phyloP scores from a whole-genome alignment of 805 yeast genomes.

The Candida pini region DNA sequence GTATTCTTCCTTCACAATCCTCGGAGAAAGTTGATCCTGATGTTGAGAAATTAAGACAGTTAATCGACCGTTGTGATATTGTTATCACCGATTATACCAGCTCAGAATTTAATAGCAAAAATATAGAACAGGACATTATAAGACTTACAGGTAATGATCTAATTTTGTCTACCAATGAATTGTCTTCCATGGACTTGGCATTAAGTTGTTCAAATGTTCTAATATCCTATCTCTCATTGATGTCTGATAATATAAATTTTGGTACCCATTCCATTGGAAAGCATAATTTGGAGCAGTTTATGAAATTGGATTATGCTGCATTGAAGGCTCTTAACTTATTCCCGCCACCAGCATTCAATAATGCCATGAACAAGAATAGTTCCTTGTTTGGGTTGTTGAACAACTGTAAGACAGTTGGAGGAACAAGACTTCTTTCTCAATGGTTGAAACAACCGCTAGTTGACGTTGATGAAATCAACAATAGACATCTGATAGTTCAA shows the following conservation, averaged over 20 bases:
- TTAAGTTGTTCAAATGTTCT: slow-evolving; percentile 64
- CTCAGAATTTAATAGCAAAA: slow-evolving; percentile 55
- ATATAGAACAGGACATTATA: slow-evolving; percentile 72
- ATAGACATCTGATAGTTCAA: slow-evolving; percentile 74
- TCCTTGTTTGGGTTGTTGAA: slow-evolving; percentile 81
- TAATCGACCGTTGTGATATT: slow-evolving; percentile 73
- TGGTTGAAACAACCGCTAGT: slow-evolving; percentile 97
- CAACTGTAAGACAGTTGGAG: slow-evolving; percentile 86
- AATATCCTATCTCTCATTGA: slow-evolving; percentile 58
- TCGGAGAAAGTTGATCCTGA: slow-evolving; percentile 42
- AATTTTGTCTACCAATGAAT: slow-evolving; percentile 50
- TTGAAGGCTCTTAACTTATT: slow-evolving; percentile 81
- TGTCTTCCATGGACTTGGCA: slow-evolving; percentile 44
- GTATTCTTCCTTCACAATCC: slow-evolving; percentile 44
- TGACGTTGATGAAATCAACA: slow-evolving; percentile 47
- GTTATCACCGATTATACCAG: slow-evolving; percentile 58
- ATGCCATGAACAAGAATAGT: slow-evolving; percentile 35
- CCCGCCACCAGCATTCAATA: slow-evolving; percentile 48
- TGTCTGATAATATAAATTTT: slow-evolving; percentile 48
- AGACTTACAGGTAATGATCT: slow-evolving; percentile 58
- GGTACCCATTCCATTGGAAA: slow-evolving; percentile 53
- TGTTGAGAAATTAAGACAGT: slow-evolving; percentile 57
- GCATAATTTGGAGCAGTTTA: slow-evolving; percentile 71
- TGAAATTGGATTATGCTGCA: slow-evolving; percentile 90
- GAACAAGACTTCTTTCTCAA: slow-evolving; percentile 78